Conservation (phyloP, 2,329 filamentous ascomycete genomes). For the Aspergillus cejpii region DNA sequence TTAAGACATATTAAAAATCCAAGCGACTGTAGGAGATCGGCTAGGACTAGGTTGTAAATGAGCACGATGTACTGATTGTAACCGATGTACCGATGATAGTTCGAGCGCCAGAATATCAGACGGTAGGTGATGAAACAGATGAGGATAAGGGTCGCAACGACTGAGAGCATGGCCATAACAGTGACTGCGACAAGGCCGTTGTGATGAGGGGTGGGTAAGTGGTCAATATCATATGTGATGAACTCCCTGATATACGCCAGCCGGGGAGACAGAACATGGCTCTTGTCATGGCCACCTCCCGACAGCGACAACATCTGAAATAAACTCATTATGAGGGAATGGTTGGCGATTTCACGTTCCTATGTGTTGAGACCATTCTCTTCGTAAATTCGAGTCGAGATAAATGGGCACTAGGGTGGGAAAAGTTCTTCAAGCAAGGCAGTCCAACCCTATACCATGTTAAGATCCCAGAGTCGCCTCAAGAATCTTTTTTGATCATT, state of each 20-base stretch:
- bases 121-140: constrained; percentile 47
- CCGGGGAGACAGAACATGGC: constrained; percentile 18
- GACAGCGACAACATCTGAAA: constrained; percentile 12
- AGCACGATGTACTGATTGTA: constrained; percentile 52
- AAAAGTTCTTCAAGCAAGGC: neutral
- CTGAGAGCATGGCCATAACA: constrained; percentile 44
- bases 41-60: constrained; percentile 49
- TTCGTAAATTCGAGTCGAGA: neutral
- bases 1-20: constrained; percentile 46
- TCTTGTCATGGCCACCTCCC: constrained; percentile 12
- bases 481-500: neutral
- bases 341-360: neutral
- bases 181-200: constrained; percentile 44
- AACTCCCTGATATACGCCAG: constrained; percentile 14
- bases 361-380: constrained; percentile 8
- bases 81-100: constrained; percentile 46
- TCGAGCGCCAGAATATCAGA: constrained; percentile 46
- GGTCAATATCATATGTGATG: constrained; percentile 25
- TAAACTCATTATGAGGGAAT: constrained; percentile 14
- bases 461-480: neutral
- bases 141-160: constrained; percentile 40
- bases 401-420: neutral
- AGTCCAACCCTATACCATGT: neutral
- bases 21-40: constrained; percentile 49
- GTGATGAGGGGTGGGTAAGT: constrained; percentile 30